Conservation (phyloP, 257 asterid species). For the Primulina eburnea region DNA sequence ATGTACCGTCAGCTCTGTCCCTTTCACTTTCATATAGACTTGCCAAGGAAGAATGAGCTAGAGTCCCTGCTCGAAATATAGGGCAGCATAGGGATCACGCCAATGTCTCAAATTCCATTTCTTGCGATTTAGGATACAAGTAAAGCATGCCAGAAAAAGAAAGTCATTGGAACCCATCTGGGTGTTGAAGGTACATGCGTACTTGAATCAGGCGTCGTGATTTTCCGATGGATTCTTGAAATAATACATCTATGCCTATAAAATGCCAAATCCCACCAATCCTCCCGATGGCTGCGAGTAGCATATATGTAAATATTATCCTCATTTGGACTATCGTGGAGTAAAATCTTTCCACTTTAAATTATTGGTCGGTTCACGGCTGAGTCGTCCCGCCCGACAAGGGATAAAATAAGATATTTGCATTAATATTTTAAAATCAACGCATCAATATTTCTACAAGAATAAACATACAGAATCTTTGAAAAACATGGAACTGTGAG, state of each 20-base stretch:
- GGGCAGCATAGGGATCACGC: conserved; percentile 42
- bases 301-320: too few relatives aligned
- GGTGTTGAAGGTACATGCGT: conserved; percentile 19
- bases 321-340: too few relatives aligned
- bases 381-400: background rate
- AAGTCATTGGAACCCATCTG: conserved; percentile 15
- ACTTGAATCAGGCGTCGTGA: conserved; percentile 27
- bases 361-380: background rate
- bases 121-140: conserved; percentile 42
- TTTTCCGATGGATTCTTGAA: background rate
- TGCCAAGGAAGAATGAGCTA: conserved; percentile 44
- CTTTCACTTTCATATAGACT: conserved; percentile 82
- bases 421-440: background rate
- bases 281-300: too few relatives aligned
- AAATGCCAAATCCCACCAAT: background rate
- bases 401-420: background rate
- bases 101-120: conserved; percentile 44
- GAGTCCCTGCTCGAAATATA: conserved; percentile 28
- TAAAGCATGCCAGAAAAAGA: conserved; percentile 24
- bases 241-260: background rate
- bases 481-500: background rate
- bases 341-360: background rate
- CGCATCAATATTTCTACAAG: too few relatives aligned
- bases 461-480: too few relatives aligned
- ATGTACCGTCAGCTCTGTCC: conserved; percentile 67